Conservation (phyloP, 192 early-diverging fungal genomes). For the Mortierella antarctica region DNA sequence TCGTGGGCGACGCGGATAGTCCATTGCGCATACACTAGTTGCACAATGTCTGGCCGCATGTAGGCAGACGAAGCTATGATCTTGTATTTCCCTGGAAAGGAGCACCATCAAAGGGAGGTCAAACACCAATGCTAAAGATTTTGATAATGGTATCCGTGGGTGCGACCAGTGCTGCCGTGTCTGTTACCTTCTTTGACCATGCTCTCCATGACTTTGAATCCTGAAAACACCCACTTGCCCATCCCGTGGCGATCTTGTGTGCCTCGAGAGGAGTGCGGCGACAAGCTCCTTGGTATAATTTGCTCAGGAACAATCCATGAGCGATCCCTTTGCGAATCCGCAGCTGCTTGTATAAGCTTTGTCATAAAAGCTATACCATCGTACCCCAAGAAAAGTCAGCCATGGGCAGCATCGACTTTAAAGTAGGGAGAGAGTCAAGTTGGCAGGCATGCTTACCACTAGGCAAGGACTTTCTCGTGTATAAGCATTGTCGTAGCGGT, state of each 20-base stretch:
- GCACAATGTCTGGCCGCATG: conserved; percentile 25
- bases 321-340: neutral
- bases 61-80: conserved; percentile 27
- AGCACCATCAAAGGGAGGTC: neutral
- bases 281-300: conserved; percentile 3
- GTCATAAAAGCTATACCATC: conserved; percentile 23
- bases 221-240: conserved; percentile 25
- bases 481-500: conserved; percentile 22
- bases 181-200: conserved; percentile 28
- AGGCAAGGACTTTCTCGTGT: conserved; percentile 20
- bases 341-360: conserved; percentile 28
- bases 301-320: conserved; percentile 36
- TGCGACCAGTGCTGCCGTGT: neutral
- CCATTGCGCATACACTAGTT: conserved; percentile 37
- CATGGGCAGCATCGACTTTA: neutral
- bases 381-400: neutral
- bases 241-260: conserved; percentile 2
- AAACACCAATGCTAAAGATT: neutral
- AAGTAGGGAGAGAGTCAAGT: no score
- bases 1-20: conserved; percentile 19
- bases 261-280: neutral
- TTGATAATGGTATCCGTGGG: neutral
- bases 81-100: conserved; percentile 21
- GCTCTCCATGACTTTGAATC: neutral
- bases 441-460: conserved; percentile 7